phyloP scores from a whole-genome alignment of 208 protist species.

The Phytomonas serpens region DNA sequence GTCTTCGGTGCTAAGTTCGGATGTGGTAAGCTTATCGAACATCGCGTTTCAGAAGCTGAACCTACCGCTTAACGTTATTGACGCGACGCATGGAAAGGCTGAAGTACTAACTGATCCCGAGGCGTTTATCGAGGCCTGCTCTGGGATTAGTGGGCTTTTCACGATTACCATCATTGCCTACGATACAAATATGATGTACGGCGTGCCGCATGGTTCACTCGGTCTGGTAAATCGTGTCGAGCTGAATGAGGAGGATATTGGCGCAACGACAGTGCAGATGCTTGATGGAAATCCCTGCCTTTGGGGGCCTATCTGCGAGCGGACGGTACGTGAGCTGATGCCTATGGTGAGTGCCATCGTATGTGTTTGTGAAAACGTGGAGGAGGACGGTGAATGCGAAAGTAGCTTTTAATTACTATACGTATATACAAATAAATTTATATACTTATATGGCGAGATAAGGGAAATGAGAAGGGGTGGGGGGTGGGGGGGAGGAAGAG shows the following conservation, averaged over 20 bases:
- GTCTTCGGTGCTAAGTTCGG: slow-evolving; percentile 11
- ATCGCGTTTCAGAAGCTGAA: slow-evolving; percentile 48
- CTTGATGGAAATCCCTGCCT: slow-evolving; percentile 74
- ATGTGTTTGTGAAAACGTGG: slow-evolving; percentile 34
- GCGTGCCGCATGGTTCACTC: slow-evolving; percentile 59
- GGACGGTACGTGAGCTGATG: slow-evolving; percentile 38
- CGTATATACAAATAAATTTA: slow-evolving; percentile 14
- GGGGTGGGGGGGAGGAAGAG: not conserved
- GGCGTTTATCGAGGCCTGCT: slow-evolving; percentile 43
- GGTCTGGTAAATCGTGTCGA: slow-evolving; percentile 72
- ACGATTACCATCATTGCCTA: slow-evolving; percentile 74
- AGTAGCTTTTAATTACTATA: slow-evolving; percentile 1
- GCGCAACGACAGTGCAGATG: slow-evolving; percentile 50
- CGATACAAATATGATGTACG: slow-evolving; percentile 67
- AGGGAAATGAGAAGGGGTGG: not conserved
- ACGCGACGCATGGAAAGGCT: slow-evolving; percentile 23
- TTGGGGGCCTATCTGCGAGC: slow-evolving; percentile 53
- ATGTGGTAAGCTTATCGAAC: slow-evolving; percentile 50
- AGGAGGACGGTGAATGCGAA: slow-evolving; percentile 16
- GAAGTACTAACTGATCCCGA: slow-evolving; percentile 11
- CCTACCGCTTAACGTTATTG: slow-evolving; percentile 52
- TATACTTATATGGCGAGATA: slow-evolving; percentile 13
- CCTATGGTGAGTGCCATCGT: slow-evolving; percentile 39
- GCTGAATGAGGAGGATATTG: not conserved
- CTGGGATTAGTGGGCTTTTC: slow-evolving; percentile 39